These are phyloP conservation scores for Sistotremastrum suecicum DNA, from an alignment of 768 basidiomycete species.

Conservation along the genomic window DNA sequence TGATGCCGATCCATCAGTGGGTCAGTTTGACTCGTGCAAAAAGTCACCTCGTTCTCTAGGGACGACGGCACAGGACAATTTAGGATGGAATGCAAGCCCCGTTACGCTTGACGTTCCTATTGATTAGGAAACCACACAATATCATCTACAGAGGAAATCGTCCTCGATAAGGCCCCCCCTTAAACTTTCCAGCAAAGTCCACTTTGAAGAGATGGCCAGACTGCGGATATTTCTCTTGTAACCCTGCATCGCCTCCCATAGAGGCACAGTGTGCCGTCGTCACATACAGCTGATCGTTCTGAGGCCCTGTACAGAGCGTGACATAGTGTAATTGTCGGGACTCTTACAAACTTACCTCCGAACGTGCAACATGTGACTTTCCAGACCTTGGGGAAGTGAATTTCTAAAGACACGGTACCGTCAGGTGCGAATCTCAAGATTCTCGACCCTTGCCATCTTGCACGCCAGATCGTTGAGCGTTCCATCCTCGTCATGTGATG, in stretches of 20 bases:
- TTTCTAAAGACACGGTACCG: slow-evolving; percentile 41
- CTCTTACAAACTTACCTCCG: slow-evolving; percentile 31
- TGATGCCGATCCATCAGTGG: no score
- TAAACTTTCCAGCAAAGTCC: slow-evolving; percentile 30
- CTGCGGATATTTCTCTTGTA: slow-evolving; percentile 36
- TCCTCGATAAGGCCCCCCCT: slow-evolving; percentile 18
- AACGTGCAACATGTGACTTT: slow-evolving; percentile 59
- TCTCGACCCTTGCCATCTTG: slow-evolving; percentile 51
- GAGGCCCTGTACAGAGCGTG: slow-evolving; percentile 26
- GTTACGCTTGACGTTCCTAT: no score
- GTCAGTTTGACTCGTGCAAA: no score
- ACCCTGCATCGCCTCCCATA: slow-evolving; percentile 34
- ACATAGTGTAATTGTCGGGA: slow-evolving; percentile 4
- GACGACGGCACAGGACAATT: no score
- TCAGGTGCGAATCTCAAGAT: slow-evolving; percentile 39
- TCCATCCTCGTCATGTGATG: background rate
- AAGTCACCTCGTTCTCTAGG: no score
- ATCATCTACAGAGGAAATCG: no score
- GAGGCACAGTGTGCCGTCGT: slow-evolving; percentile 49
- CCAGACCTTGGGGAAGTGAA: slow-evolving; percentile 45
- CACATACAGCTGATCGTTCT: slow-evolving; percentile 50
- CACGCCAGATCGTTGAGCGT: slow-evolving; percentile 5
- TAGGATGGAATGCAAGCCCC: no score
- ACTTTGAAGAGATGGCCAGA: slow-evolving; percentile 42
- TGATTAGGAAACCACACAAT: no score